These are phyloP conservation scores for Penicillium parvum DNA, from an alignment of 495 filamentous ascomycete genomes.

Conservation along the genomic window DNA sequence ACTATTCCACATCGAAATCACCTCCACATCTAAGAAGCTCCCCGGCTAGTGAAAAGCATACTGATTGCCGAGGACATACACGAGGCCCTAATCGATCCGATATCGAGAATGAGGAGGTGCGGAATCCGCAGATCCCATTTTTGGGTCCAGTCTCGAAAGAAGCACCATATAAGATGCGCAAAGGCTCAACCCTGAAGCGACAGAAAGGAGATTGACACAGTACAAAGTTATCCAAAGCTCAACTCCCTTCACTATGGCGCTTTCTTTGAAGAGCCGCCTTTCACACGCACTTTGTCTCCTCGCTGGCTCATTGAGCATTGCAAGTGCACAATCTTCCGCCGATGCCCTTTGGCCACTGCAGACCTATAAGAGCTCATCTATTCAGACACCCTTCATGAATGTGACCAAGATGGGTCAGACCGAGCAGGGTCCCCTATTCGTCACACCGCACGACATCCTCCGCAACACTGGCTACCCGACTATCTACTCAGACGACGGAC, in stretches of 20 bases:
- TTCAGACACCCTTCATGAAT: constrained; percentile 21
- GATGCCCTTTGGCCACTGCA: constrained; percentile 5
- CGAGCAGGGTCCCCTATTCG: constrained; percentile 22
- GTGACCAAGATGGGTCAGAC: constrained; percentile 28
- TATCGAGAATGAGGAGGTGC: no score
- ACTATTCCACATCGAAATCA: not conserved
- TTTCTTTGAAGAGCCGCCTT: not conserved
- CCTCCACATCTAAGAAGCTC: not conserved
- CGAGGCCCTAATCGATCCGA: no score
- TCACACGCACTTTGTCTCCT: constrained; percentile 3
- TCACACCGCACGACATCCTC: constrained; percentile 13
- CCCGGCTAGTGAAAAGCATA: not conserved
- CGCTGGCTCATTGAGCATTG: not conserved
- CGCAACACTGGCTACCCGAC: constrained; percentile 9
- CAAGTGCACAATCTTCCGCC: not conserved
- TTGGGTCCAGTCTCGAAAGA: no score
- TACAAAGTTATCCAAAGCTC: not conserved
- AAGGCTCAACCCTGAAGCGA: no score
- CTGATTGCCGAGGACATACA: constrained; percentile 4
- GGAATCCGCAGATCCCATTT: not conserved
- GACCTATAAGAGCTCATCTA: constrained; percentile 17
- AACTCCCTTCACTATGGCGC: not conserved
- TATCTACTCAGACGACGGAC: constrained; percentile 27
- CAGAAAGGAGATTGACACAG: not conserved
- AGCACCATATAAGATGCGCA: no score